phyloP scores from a whole-genome alignment of 2,329 filamentous ascomycete species.

The Cercospora nicotianae region DNA sequence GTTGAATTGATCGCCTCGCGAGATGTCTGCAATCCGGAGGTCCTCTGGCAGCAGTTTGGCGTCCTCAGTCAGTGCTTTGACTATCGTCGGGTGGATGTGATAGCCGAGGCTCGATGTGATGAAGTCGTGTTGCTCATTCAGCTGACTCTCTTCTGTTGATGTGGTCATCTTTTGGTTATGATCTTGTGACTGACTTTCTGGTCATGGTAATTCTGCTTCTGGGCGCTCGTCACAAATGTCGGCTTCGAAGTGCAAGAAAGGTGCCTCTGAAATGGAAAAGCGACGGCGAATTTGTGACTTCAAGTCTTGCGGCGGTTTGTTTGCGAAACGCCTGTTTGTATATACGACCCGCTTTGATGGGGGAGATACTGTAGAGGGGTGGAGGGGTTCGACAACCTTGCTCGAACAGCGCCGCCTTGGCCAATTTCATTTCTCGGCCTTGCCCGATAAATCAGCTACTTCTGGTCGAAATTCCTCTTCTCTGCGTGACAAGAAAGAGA shows the following conservation, averaged over 20 bases:
- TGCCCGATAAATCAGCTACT: neutral
- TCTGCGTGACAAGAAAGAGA: too few relatives aligned
- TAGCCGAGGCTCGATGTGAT: conserved; percentile 23
- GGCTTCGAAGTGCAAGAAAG: neutral
- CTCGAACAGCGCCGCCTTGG: neutral
- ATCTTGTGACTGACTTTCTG: neutral
- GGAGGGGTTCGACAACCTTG: neutral
- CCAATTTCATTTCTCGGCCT: neutral
- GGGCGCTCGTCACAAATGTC: neutral
- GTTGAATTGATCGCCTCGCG: conserved; percentile 6
- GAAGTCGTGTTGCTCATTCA: conserved; percentile 22
- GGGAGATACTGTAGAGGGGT: neutral
- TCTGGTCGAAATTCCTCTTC: too few relatives aligned
- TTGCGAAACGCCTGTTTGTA: neutral
- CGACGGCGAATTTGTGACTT: neutral
- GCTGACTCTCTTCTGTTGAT: conserved; percentile 5
- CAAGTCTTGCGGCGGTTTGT: neutral
- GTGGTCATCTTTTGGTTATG: neutral
- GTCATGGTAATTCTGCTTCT: neutral
- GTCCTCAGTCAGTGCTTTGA: conserved; percentile 5
- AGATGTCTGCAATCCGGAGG: conserved; percentile 18
- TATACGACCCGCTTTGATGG: neutral
- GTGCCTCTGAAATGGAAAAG: neutral
- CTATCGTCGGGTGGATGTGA: conserved; percentile 21
- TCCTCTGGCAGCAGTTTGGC: neutral